Conservation (phyloP, 352 stramenopile genomes). For the Phytophthora gonapodyides region DNA sequence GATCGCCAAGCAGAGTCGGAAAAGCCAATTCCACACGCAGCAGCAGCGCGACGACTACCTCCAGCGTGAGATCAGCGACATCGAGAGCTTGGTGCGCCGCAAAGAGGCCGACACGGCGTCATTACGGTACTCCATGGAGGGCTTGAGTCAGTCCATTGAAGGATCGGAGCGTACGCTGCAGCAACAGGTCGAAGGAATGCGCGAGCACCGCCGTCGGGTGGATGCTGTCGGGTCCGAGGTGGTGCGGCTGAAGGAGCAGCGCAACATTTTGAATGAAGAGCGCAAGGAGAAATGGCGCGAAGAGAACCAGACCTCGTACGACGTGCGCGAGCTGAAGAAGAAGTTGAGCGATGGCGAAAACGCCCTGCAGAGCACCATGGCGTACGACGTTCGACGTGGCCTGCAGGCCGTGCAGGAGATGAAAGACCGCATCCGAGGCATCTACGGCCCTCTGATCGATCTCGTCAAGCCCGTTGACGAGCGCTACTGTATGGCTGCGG, state of each 20-base stretch:
- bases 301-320: constrained; percentile 79
- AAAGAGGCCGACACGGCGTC: constrained; percentile 61
- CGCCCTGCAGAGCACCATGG: constrained; percentile 84
- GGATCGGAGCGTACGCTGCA: constrained; percentile 53
- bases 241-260: constrained; percentile 78
- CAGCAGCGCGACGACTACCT: constrained; percentile 92
- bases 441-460: constrained; percentile 97
- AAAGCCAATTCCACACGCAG: constrained; percentile 94
- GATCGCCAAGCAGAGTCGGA: constrained; percentile 96
- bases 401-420: constrained; percentile 89
- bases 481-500: constrained; percentile 94
- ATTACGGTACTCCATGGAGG: constrained; percentile 50
- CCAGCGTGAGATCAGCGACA: constrained; percentile 62
- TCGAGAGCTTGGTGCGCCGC: constrained; percentile 60
- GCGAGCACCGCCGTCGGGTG: constrained; percentile 54
- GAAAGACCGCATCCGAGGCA: constrained; percentile 75
- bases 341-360: constrained; percentile 76
- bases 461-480: constrained; percentile 91
- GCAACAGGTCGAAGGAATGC: constrained; percentile 53
- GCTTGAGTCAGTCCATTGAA: constrained; percentile 43
- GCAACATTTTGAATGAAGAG: constrained; percentile 77
- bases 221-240: constrained; percentile 59
- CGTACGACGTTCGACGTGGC: constrained; percentile 83
- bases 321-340: constrained; percentile 75
- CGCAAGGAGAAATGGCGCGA: constrained; percentile 83